Evolutionary conservation across 2,329 filamentous ascomycete species (phyloP).

Genomic region (Ascosphaera aggregata): DNA sequence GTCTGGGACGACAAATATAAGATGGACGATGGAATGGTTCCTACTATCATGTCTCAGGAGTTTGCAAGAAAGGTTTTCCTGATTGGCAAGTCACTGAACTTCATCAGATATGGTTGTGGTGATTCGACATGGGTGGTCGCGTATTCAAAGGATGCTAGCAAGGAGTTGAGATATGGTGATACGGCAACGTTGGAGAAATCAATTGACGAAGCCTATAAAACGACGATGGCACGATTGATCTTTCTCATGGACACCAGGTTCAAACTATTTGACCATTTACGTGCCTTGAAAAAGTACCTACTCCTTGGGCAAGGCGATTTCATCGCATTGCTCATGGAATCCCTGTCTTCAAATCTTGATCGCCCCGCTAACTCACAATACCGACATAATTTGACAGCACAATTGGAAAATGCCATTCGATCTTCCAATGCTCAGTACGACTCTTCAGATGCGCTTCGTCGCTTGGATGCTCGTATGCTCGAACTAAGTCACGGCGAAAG

Average conservation of each 20-base stretch:
- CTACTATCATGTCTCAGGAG: conserved; percentile 75
- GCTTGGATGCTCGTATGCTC: conserved; percentile 93
- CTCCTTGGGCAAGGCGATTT: conserved; percentile 92
- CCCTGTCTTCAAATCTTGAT: conserved; percentile 74
- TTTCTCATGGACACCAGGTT: conserved; percentile 90
- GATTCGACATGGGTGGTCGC: conserved; percentile 90
- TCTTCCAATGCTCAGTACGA: conserved; percentile 96
- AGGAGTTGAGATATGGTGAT: conserved; percentile 79
- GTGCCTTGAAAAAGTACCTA: conserved; percentile 83
- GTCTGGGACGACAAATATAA: conserved; percentile 98
- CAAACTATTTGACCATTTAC: conserved; percentile 76
- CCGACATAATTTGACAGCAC: conserved; percentile 87
- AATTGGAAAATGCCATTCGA: conserved; percentile 88
- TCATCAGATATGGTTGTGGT: conserved; percentile 85
- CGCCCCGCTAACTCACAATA: conserved; percentile 93
- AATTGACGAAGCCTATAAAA: conserved; percentile 94
- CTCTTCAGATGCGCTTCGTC: conserved; percentile 67
- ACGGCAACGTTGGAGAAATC: conserved; percentile 76
- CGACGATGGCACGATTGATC: conserved; percentile 87
- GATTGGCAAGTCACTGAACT: conserved; percentile 94
- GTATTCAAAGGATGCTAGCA: conserved; percentile 82
- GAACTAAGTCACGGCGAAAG: conserved; percentile 93
- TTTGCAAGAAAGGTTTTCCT: conserved; percentile 94
- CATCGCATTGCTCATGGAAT: conserved; percentile 92
- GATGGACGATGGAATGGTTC: conserved; percentile 63